These are phyloP conservation scores for Pseudonectria buxi DNA, from an alignment of 2,329 filamentous ascomycete genomes.

Conservation along the genomic window DNA sequence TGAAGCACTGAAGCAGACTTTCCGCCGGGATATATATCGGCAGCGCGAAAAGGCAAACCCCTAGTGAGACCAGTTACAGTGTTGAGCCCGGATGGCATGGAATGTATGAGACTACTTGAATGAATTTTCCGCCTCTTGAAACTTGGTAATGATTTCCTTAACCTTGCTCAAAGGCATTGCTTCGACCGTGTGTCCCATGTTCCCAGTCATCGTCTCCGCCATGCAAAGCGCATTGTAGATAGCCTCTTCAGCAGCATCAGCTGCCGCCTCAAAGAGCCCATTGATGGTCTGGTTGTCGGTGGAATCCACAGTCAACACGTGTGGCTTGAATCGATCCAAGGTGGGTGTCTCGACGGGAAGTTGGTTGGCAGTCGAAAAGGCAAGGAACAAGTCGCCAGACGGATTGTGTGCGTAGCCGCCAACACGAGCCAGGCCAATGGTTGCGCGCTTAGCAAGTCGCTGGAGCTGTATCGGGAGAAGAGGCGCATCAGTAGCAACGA, in stretches of 20 bases:
- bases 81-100: too few species aligned
- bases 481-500: constrained; percentile 55
- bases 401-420: constrained; percentile 53
- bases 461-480: constrained; percentile 51
- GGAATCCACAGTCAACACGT: constrained; percentile 20
- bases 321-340: constrained; percentile 36
- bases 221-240: constrained; percentile 59
- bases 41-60: too few species aligned
- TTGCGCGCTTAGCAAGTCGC: constrained; percentile 51
- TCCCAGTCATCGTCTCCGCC: constrained; percentile 52
- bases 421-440: constrained; percentile 50
- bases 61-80: too few species aligned
- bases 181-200: constrained; percentile 41
- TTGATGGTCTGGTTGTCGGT: constrained; percentile 56
- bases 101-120: too few species aligned
- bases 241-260: constrained; percentile 58
- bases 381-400: constrained; percentile 58
- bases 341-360: constrained; percentile 34
- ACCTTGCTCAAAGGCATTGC: constrained; percentile 41
- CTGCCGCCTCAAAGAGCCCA: constrained; percentile 52
- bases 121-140: constrained; percentile 8
- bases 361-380: constrained; percentile 52
- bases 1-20: constrained; percentile 32
- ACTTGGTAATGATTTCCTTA: constrained; percentile 36
- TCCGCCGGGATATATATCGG: constrained; percentile 35